Conservation (phyloP, 352 stramenopile genomes). For the Pythium plurisporium region DNA sequence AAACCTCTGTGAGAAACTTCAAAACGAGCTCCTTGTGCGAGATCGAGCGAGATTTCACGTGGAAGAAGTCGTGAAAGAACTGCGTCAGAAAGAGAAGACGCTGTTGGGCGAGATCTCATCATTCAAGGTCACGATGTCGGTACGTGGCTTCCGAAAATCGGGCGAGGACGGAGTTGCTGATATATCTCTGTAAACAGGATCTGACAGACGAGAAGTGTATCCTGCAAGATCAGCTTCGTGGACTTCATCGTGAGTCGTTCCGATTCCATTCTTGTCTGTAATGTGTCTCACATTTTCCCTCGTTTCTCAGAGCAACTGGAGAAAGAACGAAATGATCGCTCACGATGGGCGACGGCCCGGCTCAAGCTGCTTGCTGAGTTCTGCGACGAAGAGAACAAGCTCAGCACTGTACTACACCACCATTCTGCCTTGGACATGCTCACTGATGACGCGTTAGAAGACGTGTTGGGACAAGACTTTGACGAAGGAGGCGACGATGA, state of each 20-base stretch:
- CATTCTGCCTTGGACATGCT: slow-evolving; percentile 10
- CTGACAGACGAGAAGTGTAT: slow-evolving; percentile 49
- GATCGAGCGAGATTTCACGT: slow-evolving; percentile 37
- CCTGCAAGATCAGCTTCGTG: slow-evolving; percentile 42
- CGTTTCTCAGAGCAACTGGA: slow-evolving; percentile 79
- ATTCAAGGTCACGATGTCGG: slow-evolving; percentile 42
- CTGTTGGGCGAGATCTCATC: slow-evolving; percentile 50
- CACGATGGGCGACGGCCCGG: slow-evolving; percentile 57
- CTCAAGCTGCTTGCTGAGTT: slow-evolving; percentile 75
- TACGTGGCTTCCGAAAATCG: slow-evolving; percentile 8
- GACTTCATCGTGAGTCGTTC: slow-evolving; percentile 48
- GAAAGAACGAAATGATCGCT: slow-evolving; percentile 54
- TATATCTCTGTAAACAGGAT: slow-evolving; percentile 28
- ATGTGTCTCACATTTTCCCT: too few relatives aligned
- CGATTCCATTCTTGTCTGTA: too few relatives aligned
- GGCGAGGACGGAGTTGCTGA: not conserved
- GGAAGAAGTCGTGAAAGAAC: slow-evolving; percentile 54
- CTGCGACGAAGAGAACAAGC: slow-evolving; percentile 77
- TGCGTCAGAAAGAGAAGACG: slow-evolving; percentile 45
- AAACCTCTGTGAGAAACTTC: slow-evolving; percentile 36
- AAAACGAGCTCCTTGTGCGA: slow-evolving; percentile 34
- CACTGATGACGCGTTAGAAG: slow-evolving; percentile 1
- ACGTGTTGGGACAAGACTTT: slow-evolving; percentile 1
- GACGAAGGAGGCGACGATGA: slow-evolving; percentile 1
- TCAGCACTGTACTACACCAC: slow-evolving; percentile 27